Evolutionary conservation across 2,329 filamentous ascomycete genomes (phyloP), one percentile per base, ranked within the genome.

Genomic region (Phaeosphaeriaceae sp.): DNA sequence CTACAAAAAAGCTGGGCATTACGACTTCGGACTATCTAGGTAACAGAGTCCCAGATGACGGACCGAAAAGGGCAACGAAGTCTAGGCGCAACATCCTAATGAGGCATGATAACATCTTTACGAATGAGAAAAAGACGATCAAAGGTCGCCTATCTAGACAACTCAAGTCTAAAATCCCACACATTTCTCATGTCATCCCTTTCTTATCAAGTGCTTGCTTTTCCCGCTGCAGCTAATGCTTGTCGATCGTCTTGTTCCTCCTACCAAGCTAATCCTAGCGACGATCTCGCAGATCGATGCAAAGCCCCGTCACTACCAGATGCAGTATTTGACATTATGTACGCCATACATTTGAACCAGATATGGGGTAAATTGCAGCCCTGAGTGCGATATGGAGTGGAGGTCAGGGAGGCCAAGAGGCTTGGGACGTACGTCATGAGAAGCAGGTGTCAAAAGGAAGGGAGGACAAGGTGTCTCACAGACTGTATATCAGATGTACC

Each of bases 41-140:
- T 45, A 47, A 25, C 22, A 47, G 7, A 27, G 33, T 51, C 41
- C 42, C 27, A 42, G 20, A 33, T 20, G 40, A 46, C 48, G 45
- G 49, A 51, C 19, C 15, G 41, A 48, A 45, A 48, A 15, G 48
- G n/a, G 51, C 33, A 52, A 42, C 44, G 52, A 44, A 25, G 52
- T 54, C 33, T 48, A 36, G 22, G 52, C 45, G 52, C 52, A 46
- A n/a, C 25, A 31, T 48, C 49, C 27, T 46, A 51, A 58, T 55
- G 48, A 47, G 48, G 48, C 53, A 55, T 52, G 51, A 47, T 48
- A 48, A 53, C n/a, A 25, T 22, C n/a, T 55, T 40, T 22, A 46
- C 47, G 48, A 58, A 55, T 41, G 44, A 55, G 52, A 10, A 19
- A 47, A 20, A 13, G 31, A 36, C 31, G 31, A 36, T 36, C 31